Evolutionary conservation across 176 grass and related monocot species (phyloP).

Genomic region (Aegilops longissima): DNA sequence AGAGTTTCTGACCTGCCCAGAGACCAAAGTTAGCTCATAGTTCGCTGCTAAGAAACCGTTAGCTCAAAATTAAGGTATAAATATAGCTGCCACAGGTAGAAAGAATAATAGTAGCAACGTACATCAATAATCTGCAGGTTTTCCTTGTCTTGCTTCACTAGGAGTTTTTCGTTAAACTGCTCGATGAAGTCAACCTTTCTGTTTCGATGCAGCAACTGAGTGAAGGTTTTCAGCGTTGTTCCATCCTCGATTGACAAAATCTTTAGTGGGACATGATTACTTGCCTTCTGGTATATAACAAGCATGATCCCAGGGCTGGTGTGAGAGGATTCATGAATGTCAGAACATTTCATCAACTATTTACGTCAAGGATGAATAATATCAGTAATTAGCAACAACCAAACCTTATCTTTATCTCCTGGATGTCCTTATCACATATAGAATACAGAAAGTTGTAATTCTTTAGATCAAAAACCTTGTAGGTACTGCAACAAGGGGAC

Average conservation of each 20-base stretch:
- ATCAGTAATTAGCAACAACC: not conserved
- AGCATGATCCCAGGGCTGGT: constrained; percentile 80
- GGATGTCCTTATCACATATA: constrained; percentile 66
- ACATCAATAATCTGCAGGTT: constrained; percentile 81
- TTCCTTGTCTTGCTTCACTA: constrained; percentile 79
- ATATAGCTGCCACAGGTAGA: not conserved
- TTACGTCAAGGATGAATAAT: constrained; percentile 17
- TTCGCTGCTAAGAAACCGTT: not conserved
- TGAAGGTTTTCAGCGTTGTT: constrained; percentile 60
- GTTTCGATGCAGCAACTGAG: constrained; percentile 57
- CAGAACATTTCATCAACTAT: constrained; percentile 21
- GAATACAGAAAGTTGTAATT: constrained; percentile 76
- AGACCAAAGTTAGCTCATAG: constrained; percentile 24
- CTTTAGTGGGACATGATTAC: constrained; percentile 48
- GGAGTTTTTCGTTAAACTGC: constrained; percentile 76
- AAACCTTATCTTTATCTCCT: constrained; percentile 89
- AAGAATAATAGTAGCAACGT: not conserved
- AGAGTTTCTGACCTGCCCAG: constrained; percentile 59
- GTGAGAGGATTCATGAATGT: not conserved
- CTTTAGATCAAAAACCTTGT: constrained; percentile 89
- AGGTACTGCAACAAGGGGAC: constrained; percentile 50
- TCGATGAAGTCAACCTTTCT: constrained; percentile 81
- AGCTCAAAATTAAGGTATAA: not conserved
- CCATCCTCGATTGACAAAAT: constrained; percentile 77
- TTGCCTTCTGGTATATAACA: constrained; percentile 54